phyloP scores from a whole-genome alignment of 345 rosid species.

The Reutealis trisperma region DNA sequence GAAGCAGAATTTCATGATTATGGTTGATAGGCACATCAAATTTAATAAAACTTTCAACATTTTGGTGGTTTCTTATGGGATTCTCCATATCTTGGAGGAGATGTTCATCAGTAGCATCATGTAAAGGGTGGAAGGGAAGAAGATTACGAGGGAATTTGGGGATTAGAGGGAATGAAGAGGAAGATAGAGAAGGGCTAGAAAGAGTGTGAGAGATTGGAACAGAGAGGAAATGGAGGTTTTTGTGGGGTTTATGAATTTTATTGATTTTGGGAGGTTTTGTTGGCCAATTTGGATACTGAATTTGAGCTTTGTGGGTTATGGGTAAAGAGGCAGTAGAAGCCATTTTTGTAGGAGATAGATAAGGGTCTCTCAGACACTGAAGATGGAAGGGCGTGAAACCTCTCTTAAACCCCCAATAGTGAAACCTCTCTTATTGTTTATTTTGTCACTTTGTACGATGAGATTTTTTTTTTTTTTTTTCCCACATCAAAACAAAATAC shows the following conservation, averaged over 20 bases:
- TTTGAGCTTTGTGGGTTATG: slow-evolving; percentile 41
- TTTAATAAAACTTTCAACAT: slow-evolving; percentile 23
- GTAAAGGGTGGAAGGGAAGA: slow-evolving; percentile 23
- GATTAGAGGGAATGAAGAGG: slow-evolving; percentile 43
- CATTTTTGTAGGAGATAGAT: slow-evolving; percentile 28
- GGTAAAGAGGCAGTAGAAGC: slow-evolving; percentile 48
- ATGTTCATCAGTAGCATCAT: slow-evolving; percentile 27
- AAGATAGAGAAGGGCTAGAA: slow-evolving; percentile 32
- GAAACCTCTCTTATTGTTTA: not conserved
- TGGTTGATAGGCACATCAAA: slow-evolving; percentile 30
- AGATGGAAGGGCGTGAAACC: slow-evolving; percentile 32
- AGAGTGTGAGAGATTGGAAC: slow-evolving; percentile 18
- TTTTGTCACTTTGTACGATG: not conserved
- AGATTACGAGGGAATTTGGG: slow-evolving; percentile 15
- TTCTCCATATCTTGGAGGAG: slow-evolving; percentile 39
- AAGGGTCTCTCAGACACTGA: slow-evolving; percentile 20
- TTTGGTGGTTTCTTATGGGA: slow-evolving; percentile 18
- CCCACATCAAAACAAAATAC: not conserved
- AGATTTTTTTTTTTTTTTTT: not conserved
- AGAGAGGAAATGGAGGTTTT: slow-evolving; percentile 41
- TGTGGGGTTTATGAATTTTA: slow-evolving; percentile 33
- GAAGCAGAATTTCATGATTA: slow-evolving; percentile 16
- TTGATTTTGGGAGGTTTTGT: slow-evolving; percentile 30
- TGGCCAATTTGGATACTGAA: slow-evolving; percentile 44
- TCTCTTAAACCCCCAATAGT: slow-evolving; percentile 46